Base-by-base conservation (phyloP, 2,329 filamentous ascomycete species). In the Dryadomyces sulphureus region DNA sequence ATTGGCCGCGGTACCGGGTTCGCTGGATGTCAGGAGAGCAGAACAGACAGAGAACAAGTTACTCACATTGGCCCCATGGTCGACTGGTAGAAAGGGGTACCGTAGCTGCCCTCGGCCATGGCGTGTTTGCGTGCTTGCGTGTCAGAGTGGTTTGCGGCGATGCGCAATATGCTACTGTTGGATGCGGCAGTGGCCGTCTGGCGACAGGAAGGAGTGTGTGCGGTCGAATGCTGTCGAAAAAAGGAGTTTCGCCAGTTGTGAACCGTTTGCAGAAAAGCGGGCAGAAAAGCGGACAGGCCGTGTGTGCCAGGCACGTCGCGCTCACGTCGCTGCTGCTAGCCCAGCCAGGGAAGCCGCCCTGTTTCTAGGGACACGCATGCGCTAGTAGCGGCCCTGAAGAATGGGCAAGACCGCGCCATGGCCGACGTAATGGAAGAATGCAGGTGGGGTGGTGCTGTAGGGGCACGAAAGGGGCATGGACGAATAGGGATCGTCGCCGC, bases 51-150 rank as follows among this genome's bases (percentile, higher is more conserved):
- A 27, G 21, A 38, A 17, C 21, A 38, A 42, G 16, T n/a, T 7
- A 38, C 8, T 27, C 27, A 59, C 57, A 54, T 54, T 42, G 53
- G 49, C 44, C 52, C 45, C 45, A 49, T 51, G 41, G 38, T 45
- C 39, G 43, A 49, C 11, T 55, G 49, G 38, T 56, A 57, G 43
- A 55, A 56, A 20, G 58, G 52, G 25, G 48, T 59, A 46, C 58
- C 58, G 48, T 60, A 60, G 32, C 56, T 52, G 41, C 59, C 57
- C 35, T 59, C 59, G 53, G 48, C 50, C 52, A 53, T 53, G 20
- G 5, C 48, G 38, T 9, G 39, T 22, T 9, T 25, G 35, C 35
- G 36, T 41, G 38, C 17, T 20, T 7, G 17, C 5, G 12, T n/a
- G 9, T n/a, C n/a, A n/a, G n/a, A n/a, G 25, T 27, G 6, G 25